phyloP scores from a whole-genome alignment of 1,139 yeast species.

The Saccharomyces hybrid region DNA sequence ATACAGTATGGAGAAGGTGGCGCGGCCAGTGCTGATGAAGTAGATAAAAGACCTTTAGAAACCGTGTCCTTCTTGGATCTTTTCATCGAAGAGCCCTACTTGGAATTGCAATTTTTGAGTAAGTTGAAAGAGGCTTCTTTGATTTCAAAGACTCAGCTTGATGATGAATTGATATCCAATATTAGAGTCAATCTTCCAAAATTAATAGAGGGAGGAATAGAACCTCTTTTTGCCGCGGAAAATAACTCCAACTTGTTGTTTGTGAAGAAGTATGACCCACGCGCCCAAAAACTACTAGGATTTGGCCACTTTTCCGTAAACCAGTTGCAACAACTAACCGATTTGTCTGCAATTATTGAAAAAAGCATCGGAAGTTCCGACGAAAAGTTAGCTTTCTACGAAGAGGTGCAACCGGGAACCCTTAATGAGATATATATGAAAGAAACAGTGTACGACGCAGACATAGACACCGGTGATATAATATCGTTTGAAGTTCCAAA shows the following conservation, averaged over 20 bases:
- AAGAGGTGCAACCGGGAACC: conserved; percentile 63
- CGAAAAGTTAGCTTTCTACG: conserved; percentile 45
- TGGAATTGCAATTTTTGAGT: conserved; percentile 20
- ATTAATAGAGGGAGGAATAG: conserved; percentile 6
- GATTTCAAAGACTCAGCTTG: conserved; percentile 9
- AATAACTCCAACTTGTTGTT: conserved; percentile 45
- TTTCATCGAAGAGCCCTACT: conserved; percentile 31
- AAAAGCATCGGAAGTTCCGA: conserved; percentile 34
- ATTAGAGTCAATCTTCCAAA: conserved; percentile 16
- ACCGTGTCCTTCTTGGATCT: conserved; percentile 15
- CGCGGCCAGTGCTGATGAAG: conserved; percentile 9
- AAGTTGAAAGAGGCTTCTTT: conserved; percentile 11
- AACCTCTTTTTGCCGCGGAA: conserved; percentile 19
- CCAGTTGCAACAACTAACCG: conserved; percentile 42
- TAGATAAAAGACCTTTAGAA: conserved; percentile 12
- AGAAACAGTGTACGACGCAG: conserved; percentile 44
- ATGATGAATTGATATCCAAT: conserved; percentile 17
- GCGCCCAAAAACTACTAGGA: conserved; percentile 49
- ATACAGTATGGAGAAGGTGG: not conserved
- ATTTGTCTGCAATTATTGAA: conserved; percentile 42
- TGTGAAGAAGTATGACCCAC: conserved; percentile 62
- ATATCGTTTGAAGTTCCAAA: conserved; percentile 47
- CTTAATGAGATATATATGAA: conserved; percentile 44
- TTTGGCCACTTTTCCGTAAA: conserved; percentile 54
- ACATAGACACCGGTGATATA: conserved; percentile 74